Conservation (phyloP, 1,284 basidiomycete species). For the Fomitopsis palustris region DNA sequence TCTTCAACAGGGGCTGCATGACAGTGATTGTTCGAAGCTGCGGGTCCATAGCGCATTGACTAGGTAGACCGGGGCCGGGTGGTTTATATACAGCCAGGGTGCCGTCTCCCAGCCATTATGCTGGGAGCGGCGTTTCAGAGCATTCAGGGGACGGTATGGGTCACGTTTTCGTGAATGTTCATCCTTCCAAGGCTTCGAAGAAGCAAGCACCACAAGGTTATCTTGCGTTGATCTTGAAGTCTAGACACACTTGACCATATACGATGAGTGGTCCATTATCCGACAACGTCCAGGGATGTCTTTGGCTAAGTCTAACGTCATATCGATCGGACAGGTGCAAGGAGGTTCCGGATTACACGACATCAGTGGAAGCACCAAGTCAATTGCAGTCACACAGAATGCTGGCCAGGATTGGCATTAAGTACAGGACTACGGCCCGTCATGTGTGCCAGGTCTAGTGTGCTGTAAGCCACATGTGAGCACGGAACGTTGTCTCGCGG, state of each 20-base stretch:
- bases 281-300: constrained; percentile 2
- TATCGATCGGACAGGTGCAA: constrained; percentile 7
- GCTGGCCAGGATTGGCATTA: neutral
- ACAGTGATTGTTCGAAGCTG: constrained; percentile 24
- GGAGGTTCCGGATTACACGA: neutral
- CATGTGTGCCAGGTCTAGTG: constrained; percentile 19
- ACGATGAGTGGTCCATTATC: constrained; percentile 2
- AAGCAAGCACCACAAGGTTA: neutral
- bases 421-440: constrained; percentile 13
- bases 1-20: constrained; percentile 46
- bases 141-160: neutral
- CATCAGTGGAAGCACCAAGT: neutral
- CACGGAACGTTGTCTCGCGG: neutral
- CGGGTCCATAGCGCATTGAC: neutral
- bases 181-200: constrained; percentile 2
- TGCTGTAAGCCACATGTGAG: constrained; percentile 14
- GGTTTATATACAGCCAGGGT: neutral
- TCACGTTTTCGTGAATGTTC: constrained; percentile 1
- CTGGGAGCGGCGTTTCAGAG: neutral
- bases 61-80: neutral
- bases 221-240: constrained; percentile 5
- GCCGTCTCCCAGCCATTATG: neutral
- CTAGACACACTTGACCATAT: neutral
- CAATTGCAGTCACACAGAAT: neutral
- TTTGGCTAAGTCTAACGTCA: constrained; percentile 5